These are phyloP conservation scores for Aegle marmelos DNA, from an alignment of 345 rosid genomes.

Conservation along the genomic window DNA sequence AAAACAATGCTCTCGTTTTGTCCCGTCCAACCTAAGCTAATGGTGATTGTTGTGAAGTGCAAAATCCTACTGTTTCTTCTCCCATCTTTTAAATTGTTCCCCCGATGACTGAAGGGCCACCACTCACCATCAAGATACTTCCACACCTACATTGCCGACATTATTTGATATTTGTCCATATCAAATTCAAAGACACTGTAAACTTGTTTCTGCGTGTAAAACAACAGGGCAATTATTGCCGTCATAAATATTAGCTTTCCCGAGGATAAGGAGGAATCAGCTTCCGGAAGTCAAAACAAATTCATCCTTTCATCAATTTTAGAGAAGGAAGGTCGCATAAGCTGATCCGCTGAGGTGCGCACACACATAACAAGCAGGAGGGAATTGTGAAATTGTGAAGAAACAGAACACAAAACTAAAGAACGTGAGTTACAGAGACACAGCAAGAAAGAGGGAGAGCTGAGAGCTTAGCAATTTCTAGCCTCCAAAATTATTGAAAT, in stretches of 20 bases:
- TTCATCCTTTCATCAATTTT: background rate
- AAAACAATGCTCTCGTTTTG: too few relatives aligned
- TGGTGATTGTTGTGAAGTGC: too few relatives aligned
- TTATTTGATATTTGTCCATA: background rate
- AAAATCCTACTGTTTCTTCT: too few relatives aligned
- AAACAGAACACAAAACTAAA: background rate
- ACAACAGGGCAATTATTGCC: background rate
- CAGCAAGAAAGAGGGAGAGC: background rate
- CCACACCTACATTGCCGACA: background rate
- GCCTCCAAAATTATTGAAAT: conserved; percentile 34
- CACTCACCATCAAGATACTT: background rate
- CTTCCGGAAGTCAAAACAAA: too few relatives aligned
- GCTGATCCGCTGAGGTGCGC: background rate
- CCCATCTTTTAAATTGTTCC: too few relatives aligned
- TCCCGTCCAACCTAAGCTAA: too few relatives aligned
- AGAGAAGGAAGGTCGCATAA: background rate
- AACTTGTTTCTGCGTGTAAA: background rate
- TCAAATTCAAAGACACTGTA: background rate
- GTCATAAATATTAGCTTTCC: background rate
- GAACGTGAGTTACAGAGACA: background rate
- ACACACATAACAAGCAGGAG: background rate
- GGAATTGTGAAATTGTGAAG: too few relatives aligned
- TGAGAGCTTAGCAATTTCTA: background rate
- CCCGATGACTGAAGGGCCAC: background rate
- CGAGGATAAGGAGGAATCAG: background rate